Percentiles rank a stretch among this genome's conserved stretches.
phyloP scores from a whole-genome alignment of 208 protist species.

The Leishmania turanica region DNA sequence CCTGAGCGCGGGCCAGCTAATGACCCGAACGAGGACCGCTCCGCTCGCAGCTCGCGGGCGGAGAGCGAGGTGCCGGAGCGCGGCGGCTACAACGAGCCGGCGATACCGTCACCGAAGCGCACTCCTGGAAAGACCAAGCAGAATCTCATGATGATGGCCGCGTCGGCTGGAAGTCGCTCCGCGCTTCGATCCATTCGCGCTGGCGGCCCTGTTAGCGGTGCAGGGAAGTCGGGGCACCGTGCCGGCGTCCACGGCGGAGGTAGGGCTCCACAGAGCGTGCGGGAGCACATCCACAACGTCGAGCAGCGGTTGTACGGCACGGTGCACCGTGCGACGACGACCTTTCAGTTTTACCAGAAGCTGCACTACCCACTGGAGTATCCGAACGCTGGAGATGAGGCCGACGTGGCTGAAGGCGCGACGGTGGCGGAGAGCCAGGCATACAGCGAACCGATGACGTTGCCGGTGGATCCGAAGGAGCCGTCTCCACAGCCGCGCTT shows the following conservation, averaged over 20 bases:
- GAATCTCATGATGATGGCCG: conserved; percentile 13
- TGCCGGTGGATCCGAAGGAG: conserved; percentile 22
- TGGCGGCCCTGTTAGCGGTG: neutral
- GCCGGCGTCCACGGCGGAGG: neutral
- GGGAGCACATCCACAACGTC: conserved; percentile 33
- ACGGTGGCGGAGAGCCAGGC: conserved; percentile 8
- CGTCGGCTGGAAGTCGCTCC: conserved; percentile 6
- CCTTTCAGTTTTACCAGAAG: conserved; percentile 67
- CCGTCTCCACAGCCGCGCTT: conserved; percentile 48
- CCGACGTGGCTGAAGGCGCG: conserved; percentile 11
- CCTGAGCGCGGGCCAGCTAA: conserved; percentile 31
- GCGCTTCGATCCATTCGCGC: conserved; percentile 6
- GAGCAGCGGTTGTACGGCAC: conserved; percentile 62
- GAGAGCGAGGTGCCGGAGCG: conserved; percentile 49
- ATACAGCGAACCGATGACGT: conserved; percentile 13
- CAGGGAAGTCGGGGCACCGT: neutral
- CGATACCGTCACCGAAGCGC: conserved; percentile 29
- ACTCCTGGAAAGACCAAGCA: conserved; percentile 23
- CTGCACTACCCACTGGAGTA: conserved; percentile 72
- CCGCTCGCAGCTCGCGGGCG: conserved; percentile 43
- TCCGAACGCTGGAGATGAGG: conserved; percentile 25
- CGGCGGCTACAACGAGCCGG: conserved; percentile 10
- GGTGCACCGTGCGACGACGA: conserved; percentile 36
- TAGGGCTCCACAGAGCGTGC: conserved; percentile 14
- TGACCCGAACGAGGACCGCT: conserved; percentile 20